Evolutionary conservation across 345 rosid genomes (phyloP).

Genomic region (Salix dunnii): DNA sequence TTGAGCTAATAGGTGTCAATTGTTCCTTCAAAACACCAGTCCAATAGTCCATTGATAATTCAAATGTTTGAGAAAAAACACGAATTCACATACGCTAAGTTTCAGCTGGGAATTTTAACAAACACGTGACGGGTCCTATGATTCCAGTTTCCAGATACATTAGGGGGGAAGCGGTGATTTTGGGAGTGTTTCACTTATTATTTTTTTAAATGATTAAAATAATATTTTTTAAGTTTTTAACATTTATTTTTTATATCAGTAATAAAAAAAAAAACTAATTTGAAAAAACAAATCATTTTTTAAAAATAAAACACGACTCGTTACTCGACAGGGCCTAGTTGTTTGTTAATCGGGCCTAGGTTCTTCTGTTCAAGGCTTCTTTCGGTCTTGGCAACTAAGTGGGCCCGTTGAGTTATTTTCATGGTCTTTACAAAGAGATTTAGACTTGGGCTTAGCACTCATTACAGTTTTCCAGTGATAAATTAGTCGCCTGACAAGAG

Average conservation of each 20-base stretch:
- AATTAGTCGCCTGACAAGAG: too few relatives aligned
- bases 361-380: not conserved
- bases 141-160: not conserved
- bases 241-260: too few relatives aligned
- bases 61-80: not conserved
- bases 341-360: not conserved
- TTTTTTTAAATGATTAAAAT: too few relatives aligned
- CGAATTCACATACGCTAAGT: not conserved
- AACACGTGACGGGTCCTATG: not conserved
- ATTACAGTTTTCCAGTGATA: not conserved
- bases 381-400: not conserved
- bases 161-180: not conserved
- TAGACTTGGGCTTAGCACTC: not conserved
- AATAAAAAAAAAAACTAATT: too few relatives aligned
- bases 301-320: too few relatives aligned
- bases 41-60: conserved; percentile 61
- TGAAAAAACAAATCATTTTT: too few relatives aligned
- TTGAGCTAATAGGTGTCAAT: conserved; percentile 17
- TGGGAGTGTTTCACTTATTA: too few relatives aligned
- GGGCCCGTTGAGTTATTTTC: not conserved
- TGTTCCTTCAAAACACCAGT: conserved; percentile 59
- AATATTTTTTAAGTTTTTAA: too few relatives aligned
- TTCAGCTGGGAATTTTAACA: not conserved
- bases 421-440: not conserved
- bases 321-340: not conserved